Evolutionary conservation across 306 rosid genomes (phyloP), one percentile per base, ranked within the genome.

Genomic region (Carpinus fangiana): DNA sequence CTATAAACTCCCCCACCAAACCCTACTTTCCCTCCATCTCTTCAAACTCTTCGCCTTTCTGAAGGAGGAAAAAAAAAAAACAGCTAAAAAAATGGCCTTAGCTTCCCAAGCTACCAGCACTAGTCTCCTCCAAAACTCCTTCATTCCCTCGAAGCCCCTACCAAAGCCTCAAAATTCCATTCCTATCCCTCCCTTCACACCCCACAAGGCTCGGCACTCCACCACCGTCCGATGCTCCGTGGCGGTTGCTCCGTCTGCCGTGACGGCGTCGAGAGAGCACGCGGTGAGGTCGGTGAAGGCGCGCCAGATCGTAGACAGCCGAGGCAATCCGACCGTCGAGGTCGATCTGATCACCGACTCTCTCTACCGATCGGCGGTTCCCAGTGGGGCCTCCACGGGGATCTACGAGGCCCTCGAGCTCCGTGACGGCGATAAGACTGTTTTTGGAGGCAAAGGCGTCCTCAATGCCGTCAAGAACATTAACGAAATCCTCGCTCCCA

Each of bases 321-420:
- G 99, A 21, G 99, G 99, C 16, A 95, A 95, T 77, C 99, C 99
- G 38, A 95, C 99, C 65, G 90, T 95, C 13, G 98, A 95, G 91
- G 99, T 95, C 82, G 99, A 95, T 82, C 96, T 95, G 62, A 54
- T 93, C 64, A 89, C 97, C 3, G 96, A 95, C 45, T 80, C 82
- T 79, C 90, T 95, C n/a, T 89, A 86, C 87, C 97, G 99, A 77
- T 91, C 98, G 57, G 98, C 97, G 2, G 99, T 95, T 3, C 99
- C 99, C 16, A 95, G 99, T 13, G 98, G 98, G 5, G 99, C 99
- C 3, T 95, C 99, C 46, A 95, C 99, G 11, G 98, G 99, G 80
- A 93, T 95, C 82, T 95, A 93, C 70, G 99, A 95, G 87, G 99
- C 99, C 7, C 76, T 95, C 83, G 99, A 95, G 90, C 99, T 95